Percentiles rank a stretch among this genome's conserved stretches.
These are phyloP conservation scores for Trifolium dubium DNA, from an alignment of 306 rosid genomes.

Conservation along the genomic window DNA sequence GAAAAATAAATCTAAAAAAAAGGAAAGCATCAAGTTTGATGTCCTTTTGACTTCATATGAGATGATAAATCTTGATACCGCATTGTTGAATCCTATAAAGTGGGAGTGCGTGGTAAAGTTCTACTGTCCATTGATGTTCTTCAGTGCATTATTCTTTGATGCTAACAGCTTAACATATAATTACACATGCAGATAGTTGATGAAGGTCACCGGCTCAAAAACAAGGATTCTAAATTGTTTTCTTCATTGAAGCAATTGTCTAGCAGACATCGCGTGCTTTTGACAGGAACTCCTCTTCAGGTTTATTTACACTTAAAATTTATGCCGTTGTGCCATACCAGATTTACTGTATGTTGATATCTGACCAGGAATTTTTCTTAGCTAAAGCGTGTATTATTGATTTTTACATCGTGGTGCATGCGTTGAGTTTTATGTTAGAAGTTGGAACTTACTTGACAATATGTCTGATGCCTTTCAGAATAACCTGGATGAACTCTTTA, in stretches of 20 bases:
- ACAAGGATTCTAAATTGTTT: constrained; percentile 93
- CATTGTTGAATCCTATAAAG: constrained; percentile 72
- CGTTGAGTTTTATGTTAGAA: constrained; percentile 32
- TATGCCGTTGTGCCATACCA: not conserved
- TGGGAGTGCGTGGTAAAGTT: constrained; percentile 90
- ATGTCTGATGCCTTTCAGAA: constrained; percentile 69
- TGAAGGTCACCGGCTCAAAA: constrained; percentile 98
- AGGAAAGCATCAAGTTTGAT: constrained; percentile 91
- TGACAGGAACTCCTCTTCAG: constrained; percentile 99
- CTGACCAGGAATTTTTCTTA: not conserved
- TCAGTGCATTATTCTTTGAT: constrained; percentile 6
- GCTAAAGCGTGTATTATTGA: constrained; percentile 14
- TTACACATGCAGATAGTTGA: constrained; percentile 72
- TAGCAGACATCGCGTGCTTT: constrained; percentile 81
- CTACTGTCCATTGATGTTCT: not conserved
- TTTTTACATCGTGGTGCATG: constrained; percentile 27
- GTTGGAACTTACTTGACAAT: constrained; percentile 39
- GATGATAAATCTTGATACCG: constrained; percentile 81
- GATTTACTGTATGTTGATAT: too few relatives aligned
- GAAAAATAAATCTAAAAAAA: constrained; percentile 75
- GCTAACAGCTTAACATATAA: constrained; percentile 34
- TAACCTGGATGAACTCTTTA: constrained; percentile 94
- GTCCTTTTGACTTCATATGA: constrained; percentile 96
- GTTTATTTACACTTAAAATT: constrained; percentile 45
- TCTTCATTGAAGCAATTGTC: constrained; percentile 82